Evolutionary conservation across 2,329 filamentous ascomycete genomes (phyloP).

Genomic region (Meredithiella fracta): DNA sequence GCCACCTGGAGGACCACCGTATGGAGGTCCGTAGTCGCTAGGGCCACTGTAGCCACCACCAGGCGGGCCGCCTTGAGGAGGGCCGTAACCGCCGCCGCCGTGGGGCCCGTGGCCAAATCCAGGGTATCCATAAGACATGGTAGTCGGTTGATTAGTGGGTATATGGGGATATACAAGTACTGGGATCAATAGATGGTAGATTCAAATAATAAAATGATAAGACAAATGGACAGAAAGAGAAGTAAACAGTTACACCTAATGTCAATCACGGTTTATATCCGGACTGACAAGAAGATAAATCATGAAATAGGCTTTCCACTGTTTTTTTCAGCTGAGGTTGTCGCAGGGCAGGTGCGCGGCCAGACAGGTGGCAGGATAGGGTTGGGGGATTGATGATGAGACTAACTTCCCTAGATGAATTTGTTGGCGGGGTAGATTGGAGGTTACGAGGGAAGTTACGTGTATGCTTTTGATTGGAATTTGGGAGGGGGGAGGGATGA

Average conservation of each 20-base stretch:
- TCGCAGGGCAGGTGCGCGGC: not conserved
- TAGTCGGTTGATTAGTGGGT: not conserved
- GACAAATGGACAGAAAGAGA: not conserved
- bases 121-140: constrained; percentile 14
- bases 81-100: constrained; percentile 14
- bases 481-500: not conserved
- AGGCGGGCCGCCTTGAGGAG: constrained; percentile 13
- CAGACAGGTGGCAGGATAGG: too few relatives aligned
- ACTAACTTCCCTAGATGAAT: not conserved
- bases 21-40: constrained; percentile 13
- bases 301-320: not conserved
- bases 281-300: not conserved
- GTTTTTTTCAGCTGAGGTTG: not conserved
- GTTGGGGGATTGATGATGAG: too few relatives aligned
- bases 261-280: not conserved
- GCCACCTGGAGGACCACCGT: constrained; percentile 15
- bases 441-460: not conserved
- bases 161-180: not conserved
- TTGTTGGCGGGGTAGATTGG: not conserved
- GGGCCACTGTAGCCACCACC: constrained; percentile 13
- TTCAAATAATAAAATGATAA: not conserved
- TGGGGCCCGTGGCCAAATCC: constrained; percentile 14
- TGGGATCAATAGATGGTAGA: not conserved
- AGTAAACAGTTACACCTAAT: too few relatives aligned
- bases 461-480: not conserved